Evolutionary conservation across 1,284 basidiomycete species (phyloP), one percentile per base, ranked within the genome.

Genomic region (Waitea zeae): DNA sequence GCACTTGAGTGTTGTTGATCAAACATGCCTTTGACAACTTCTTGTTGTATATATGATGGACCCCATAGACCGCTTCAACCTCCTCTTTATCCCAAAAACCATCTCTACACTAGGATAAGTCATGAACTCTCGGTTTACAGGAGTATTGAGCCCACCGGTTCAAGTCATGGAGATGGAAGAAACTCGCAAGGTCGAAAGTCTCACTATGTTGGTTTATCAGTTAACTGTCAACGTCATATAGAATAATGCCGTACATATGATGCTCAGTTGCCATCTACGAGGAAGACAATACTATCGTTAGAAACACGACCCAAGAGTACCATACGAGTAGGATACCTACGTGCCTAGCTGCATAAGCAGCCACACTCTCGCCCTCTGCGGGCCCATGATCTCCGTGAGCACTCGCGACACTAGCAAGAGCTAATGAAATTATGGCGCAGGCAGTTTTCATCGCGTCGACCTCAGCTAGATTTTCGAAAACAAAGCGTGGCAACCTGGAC

Each of bases 21-120:
- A 34, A 46, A n/a, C 38, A 67, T 78, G 63, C n/a, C n/a, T 72
- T 76, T 15, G 86, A 82, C 56, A 82, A 75, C 55, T 87, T 81
- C 56, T 84, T 75, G 14, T 87, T 84, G 46, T 88, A 88, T 39
- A 92, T 70, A 53, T 98, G 95, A 54, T 97, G 89, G 15, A 99
- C 82, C 38, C 93, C 93, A 47, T 95, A 93, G 30, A 93, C 71
- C 4, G 87, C 84, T 51, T 92, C 77, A 41, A 92, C 80, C 54
- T 92, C 86, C 41, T 76, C 72, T 38, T 64, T 59, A 52, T 83
- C 73, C 77, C 83, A 84, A 26, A 62, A 45, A 0, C 81, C 74
- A 46, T 84, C 68, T 18, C 78, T 80, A 18, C 20, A 4, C 34
- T 9, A 45, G 33, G 20, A 17, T 5, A 12, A 36, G 22, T 28